A percentile compares a stretch with the other conserved stretches of the same genome.
Evolutionary conservation across 1,139 yeast genomes (phyloP).

Genomic region (Debaryomyces nepalensis): DNA sequence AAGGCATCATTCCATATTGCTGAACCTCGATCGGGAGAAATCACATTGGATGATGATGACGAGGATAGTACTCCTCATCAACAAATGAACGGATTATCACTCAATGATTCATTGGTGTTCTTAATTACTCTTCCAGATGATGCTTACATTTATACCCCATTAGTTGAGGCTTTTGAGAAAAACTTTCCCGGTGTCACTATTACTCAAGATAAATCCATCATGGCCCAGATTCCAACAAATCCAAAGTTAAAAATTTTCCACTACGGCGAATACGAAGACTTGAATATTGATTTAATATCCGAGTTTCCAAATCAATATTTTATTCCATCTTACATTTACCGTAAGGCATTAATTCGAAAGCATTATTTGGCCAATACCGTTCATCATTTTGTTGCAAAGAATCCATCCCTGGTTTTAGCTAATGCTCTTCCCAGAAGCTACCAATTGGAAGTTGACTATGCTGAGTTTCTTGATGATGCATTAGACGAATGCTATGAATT

Average conservation of each 20-base stretch:
- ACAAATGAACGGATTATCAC: constrained; percentile 22
- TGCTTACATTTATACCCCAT: constrained; percentile 65
- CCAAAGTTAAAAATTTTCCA: constrained; percentile 54
- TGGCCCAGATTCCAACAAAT: constrained; percentile 23
- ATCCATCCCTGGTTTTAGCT: constrained; percentile 67
- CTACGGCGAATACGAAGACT: constrained; percentile 88
- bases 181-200: constrained; percentile 34
- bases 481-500: constrained; percentile 91
- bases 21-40: constrained; percentile 60
- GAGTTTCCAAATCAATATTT: constrained; percentile 52
- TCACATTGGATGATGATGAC: constrained; percentile 39
- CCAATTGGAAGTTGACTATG: constrained; percentile 90
- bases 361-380: constrained; percentile 85
- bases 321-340: constrained; percentile 78
- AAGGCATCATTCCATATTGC: constrained; percentile 72
- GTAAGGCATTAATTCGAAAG: constrained; percentile 88
- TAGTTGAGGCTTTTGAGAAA: constrained; percentile 45
- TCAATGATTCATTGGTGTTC: constrained; percentile 26
- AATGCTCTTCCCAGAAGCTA: constrained; percentile 74
- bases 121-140: constrained; percentile 39
- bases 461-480: constrained; percentile 92
- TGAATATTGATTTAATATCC: constrained; percentile 69
- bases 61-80: constrained; percentile 12
- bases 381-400: constrained; percentile 70
- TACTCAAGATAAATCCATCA: constrained; percentile 28